These are phyloP conservation scores for Fragilaria crotonensis DNA, from an alignment of 108 stramenopile species.

Conservation along the genomic window DNA sequence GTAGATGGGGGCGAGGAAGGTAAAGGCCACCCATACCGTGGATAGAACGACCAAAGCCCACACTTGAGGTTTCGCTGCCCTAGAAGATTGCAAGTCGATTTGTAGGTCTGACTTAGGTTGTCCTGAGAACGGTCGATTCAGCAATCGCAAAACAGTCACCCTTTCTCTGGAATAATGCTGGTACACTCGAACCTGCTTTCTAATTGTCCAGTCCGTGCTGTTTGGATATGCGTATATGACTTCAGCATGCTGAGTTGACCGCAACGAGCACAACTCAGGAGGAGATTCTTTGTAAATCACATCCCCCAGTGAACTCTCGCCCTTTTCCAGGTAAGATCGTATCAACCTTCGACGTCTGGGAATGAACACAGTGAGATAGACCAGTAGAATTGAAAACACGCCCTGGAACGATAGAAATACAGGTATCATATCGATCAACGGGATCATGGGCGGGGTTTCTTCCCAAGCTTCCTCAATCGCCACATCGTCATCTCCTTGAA, in stretches of 20 bases:
- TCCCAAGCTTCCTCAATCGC: slow-evolving; percentile 8
- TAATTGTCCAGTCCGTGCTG: slow-evolving; percentile 15
- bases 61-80: slow-evolving; percentile 18
- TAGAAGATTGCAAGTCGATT: slow-evolving; percentile 45
- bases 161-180: slow-evolving; percentile 58
- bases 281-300: slow-evolving; percentile 19
- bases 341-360: slow-evolving; percentile 44
- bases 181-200: slow-evolving; percentile 58
- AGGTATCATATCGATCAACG: slow-evolving; percentile 48
- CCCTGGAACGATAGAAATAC: slow-evolving; percentile 38
- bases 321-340: slow-evolving; percentile 42
- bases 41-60: slow-evolving; percentile 13
- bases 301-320: slow-evolving; percentile 16
- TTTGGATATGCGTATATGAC: slow-evolving; percentile 50
- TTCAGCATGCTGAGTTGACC: slow-evolving; percentile 39
- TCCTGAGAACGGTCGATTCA: slow-evolving; percentile 48
- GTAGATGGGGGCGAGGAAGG: slow-evolving; percentile 28
- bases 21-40: slow-evolving; percentile 42
- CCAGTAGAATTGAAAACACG: slow-evolving; percentile 26
- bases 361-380: slow-evolving; percentile 51
- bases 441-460: slow-evolving; percentile 6
- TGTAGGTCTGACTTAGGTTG: slow-evolving; percentile 67
- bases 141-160: slow-evolving; percentile 43
- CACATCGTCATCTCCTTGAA: slow-evolving; percentile 14
- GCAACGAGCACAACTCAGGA: neutral